These are phyloP conservation scores for Naematelia aurantialba DNA, from an alignment of 768 basidiomycete species.

Conservation along the genomic window DNA sequence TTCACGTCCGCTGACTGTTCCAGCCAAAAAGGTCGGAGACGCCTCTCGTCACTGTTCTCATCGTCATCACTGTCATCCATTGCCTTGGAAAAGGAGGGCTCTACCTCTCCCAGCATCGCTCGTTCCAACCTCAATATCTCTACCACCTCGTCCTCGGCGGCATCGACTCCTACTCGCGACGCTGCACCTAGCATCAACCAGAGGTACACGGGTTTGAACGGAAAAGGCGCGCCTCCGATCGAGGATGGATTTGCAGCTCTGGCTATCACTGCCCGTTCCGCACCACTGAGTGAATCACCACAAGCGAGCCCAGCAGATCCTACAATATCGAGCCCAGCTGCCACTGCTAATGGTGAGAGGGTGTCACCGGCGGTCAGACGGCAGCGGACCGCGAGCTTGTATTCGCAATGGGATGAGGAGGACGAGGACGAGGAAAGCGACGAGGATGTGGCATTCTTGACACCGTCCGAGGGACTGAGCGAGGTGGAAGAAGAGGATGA, in stretches of 20 bases:
- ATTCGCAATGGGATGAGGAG: constrained; percentile 45
- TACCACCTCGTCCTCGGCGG: constrained; percentile 24
- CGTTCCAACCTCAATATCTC: constrained; percentile 21
- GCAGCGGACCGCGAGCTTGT: constrained; percentile 30
- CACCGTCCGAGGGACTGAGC: constrained; percentile 47
- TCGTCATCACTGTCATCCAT: constrained; percentile 33
- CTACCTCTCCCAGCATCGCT: constrained; percentile 10
- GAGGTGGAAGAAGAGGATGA: constrained; percentile 49
- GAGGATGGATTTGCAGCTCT: constrained; percentile 3
- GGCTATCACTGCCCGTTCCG: constrained; percentile 4
- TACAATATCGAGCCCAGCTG: background rate
- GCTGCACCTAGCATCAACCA: background rate
- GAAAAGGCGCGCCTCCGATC: constrained; percentile 10
- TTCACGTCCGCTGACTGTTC: background rate
- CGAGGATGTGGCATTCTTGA: constrained; percentile 39
- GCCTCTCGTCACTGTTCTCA: constrained; percentile 43
- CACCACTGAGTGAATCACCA: constrained; percentile 22
- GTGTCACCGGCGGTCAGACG: constrained; percentile 4
- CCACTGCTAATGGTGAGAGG: background rate
- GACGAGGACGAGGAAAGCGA: constrained; percentile 34
- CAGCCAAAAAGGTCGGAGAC: constrained; percentile 32
- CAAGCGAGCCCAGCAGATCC: constrained; percentile 6
- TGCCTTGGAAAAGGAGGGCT: constrained; percentile 12
- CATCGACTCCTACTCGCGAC: constrained; percentile 16
- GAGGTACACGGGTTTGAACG: constrained; percentile 11